A percentile compares a stretch with the other conserved stretches of the same genome.
phyloP scores from a whole-genome alignment of 2,329 filamentous ascomycete genomes.

The Aspergillus awamori region DNA sequence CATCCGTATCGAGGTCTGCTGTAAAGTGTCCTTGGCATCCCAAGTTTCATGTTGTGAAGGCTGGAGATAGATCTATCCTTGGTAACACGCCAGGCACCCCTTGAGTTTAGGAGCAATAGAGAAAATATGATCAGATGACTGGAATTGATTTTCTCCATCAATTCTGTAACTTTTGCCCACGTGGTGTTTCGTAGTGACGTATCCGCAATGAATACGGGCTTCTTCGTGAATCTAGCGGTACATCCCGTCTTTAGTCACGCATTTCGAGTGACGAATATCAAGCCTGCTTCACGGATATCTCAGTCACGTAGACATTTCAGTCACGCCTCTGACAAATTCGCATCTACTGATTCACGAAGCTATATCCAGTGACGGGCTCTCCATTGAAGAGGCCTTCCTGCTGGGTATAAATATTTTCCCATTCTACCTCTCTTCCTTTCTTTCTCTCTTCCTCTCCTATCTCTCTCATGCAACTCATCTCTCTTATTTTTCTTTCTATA shows the following conservation, averaged over 20 bases:
- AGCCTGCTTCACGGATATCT: neutral
- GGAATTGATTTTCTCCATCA: too few species aligned
- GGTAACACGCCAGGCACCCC: too few species aligned
- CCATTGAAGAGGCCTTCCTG: neutral
- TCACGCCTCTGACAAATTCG: neutral
- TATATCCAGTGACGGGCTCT: neutral
- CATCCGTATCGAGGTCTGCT: too few species aligned
- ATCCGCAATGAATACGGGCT: neutral
- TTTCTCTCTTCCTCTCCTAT: neutral
- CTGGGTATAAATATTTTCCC: neutral
- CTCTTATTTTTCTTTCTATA: neutral
- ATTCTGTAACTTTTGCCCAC: neutral
- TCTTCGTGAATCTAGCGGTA: neutral
- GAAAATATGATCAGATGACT: too few species aligned
- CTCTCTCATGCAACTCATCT: neutral
- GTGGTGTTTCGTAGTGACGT: neutral
- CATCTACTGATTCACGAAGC: neutral
- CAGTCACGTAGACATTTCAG: neutral
- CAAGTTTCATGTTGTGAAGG: too few species aligned
- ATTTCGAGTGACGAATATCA: neutral
- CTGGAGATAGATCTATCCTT: too few species aligned
- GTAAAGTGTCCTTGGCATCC: too few species aligned
- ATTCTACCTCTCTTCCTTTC: too few species aligned
- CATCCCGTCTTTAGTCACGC: neutral
- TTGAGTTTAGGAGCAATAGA: too few species aligned